These are phyloP conservation scores for Cytidiella melzeri DNA, from an alignment of 768 basidiomycete genomes.

Conservation along the genomic window DNA sequence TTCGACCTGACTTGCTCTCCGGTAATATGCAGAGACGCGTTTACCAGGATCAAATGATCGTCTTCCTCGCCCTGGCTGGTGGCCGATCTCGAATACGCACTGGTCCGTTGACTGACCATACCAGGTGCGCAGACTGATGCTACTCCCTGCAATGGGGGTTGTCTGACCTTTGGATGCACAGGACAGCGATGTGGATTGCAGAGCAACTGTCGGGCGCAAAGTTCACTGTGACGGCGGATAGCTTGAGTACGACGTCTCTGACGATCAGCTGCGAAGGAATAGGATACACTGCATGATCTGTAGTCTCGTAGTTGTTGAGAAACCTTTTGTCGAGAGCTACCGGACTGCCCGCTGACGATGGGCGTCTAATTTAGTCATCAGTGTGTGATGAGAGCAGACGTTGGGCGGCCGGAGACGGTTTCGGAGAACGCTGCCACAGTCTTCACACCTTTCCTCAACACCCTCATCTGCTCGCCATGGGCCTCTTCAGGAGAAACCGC, in stretches of 20 bases:
- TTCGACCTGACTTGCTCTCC: no score
- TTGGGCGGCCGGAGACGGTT: background rate
- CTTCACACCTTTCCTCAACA: background rate
- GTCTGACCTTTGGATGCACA: constrained; percentile 17
- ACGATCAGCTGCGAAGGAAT: constrained; percentile 65
- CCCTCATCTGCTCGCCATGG: constrained; percentile 17
- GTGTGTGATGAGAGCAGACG: background rate
- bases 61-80: constrained; percentile 68
- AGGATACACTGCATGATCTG: constrained; percentile 30
- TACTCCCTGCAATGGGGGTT: background rate
- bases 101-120: constrained; percentile 61
- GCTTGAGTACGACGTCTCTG: constrained; percentile 33
- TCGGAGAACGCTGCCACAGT: background rate
- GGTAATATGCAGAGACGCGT: no score
- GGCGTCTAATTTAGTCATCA: background rate
- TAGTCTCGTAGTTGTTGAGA: background rate
- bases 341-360: no score
- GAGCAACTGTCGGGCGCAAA: constrained; percentile 62
- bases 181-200: constrained; percentile 69
- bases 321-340: no score
- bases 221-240: constrained; percentile 44
- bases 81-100: constrained; percentile 53
- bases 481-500: constrained; percentile 28
- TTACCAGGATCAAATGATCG: constrained; percentile 67
- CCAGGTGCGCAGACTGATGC: constrained; percentile 36